These are phyloP conservation scores for Calonectria naviculata DNA, from an alignment of 2,329 filamentous ascomycete genomes.

Conservation along the genomic window DNA sequence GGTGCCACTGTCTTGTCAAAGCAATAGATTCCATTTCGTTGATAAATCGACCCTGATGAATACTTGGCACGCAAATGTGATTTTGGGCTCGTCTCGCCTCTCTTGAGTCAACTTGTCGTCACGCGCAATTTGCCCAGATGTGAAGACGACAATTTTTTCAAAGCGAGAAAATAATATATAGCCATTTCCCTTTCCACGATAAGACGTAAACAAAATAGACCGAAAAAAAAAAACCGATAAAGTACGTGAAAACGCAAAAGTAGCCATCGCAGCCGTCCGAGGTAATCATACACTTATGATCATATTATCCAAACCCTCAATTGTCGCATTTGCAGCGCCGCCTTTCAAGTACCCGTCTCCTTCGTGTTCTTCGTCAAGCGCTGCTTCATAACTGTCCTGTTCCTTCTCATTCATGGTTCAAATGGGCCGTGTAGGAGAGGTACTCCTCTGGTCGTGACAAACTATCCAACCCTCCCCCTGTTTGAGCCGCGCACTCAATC, in stretches of 20 bases:
- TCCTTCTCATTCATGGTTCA: constrained; percentile 26
- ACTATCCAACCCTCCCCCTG: constrained; percentile 30
- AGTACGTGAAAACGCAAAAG: constrained; percentile 21
- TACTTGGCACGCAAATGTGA: neutral
- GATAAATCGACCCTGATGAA: neutral
- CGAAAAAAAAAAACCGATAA: constrained; percentile 8
- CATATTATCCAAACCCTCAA: constrained; percentile 38
- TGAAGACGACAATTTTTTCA: constrained; percentile 13
- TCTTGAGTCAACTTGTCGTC: neutral
- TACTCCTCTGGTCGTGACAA: constrained; percentile 34
- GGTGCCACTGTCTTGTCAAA: constrained; percentile 14
- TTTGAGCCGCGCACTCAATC: constrained; percentile 28
- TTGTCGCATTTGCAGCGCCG: constrained; percentile 27
- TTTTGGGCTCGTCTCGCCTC: neutral
- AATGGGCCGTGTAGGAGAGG: constrained; percentile 31
- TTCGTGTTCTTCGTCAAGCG: constrained; percentile 34
- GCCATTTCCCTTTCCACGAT: constrained; percentile 11
- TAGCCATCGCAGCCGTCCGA: constrained; percentile 32
- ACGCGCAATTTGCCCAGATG: neutral
- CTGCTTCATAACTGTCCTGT: constrained; percentile 15
- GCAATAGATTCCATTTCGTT: constrained; percentile 25
- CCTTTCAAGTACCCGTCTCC: constrained; percentile 24
- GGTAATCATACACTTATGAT: constrained; percentile 42
- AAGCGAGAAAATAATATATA: constrained; percentile 2
- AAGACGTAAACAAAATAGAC: constrained; percentile 17